phyloP scores from a whole-genome alignment of 2,329 filamentous ascomycete genomes.

The Leptographium lundbergii region DNA sequence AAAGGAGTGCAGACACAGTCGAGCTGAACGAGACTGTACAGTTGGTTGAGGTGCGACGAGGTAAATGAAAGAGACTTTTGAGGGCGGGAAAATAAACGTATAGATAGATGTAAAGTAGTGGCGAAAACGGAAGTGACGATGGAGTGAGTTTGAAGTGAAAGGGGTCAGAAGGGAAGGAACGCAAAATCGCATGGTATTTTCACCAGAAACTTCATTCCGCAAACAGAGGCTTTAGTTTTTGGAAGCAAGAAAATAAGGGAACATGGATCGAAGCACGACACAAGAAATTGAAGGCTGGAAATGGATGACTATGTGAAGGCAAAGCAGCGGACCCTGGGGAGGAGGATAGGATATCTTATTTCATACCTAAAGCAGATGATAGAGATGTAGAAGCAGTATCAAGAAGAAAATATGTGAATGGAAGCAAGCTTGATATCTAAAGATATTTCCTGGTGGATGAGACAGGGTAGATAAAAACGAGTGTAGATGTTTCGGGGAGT shows the following conservation, averaged over 20 bases:
- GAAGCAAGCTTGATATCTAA: background rate
- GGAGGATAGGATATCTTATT: background rate
- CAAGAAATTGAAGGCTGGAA: no score
- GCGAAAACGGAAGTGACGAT: background rate
- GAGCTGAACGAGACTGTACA: background rate
- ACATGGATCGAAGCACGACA: no score
- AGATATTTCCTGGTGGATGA: background rate
- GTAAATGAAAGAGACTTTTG: background rate
- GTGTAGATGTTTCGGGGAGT: background rate
- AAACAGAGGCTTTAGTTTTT: background rate
- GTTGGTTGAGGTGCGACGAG: background rate
- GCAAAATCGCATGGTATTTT: background rate
- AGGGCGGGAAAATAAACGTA: background rate
- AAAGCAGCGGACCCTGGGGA: background rate
- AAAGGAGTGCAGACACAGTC: background rate
- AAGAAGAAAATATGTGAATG: background rate
- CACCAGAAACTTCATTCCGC: background rate
- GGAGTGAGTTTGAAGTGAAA: background rate
- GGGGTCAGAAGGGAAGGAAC: constrained; percentile 8
- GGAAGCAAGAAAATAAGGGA: background rate
- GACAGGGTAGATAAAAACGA: background rate
- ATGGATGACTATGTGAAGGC: background rate
- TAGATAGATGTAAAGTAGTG: background rate
- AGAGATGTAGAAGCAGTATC: background rate
- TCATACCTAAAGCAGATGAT: background rate